Evolutionary conservation across 176 grass and related monocot species (phyloP), one percentile per base, ranked within the genome.

Genomic region (Juncus effusus): DNA sequence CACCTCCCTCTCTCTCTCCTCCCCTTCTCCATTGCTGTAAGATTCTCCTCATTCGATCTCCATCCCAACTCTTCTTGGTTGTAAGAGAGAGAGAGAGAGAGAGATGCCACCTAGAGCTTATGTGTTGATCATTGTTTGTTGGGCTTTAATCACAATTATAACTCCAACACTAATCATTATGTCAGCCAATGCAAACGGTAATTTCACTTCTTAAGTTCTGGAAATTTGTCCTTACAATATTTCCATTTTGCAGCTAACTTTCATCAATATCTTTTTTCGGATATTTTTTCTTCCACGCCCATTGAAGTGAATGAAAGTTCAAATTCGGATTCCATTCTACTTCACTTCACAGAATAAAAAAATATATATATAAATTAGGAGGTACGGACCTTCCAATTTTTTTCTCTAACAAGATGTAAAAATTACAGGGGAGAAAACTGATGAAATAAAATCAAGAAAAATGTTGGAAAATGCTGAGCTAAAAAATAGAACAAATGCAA

Each of bases 21-120:
- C 13, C 7, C 60, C 54, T 69, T 16, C 14, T 72, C 67, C 66
- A 51, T 57, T 79, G 36, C 59, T 62, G 13, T 37, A 63, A 64
- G 66, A 57, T 56, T 72, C 35, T 52, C 9, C 38, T 52, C 11
- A n/a, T 56, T 5, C 8, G 3, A 28, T 69, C 42, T 16, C 54
- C 16, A 11, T 38, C 36, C 57, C 54, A 5, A 38, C 16, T 11
- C 12, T 63, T 59, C 49, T 4, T 3, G 11, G 42, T 19, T 35
- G 19, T 42, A 3, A 36, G 40, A 40, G 7, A 76, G 35, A 55
- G n/a, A 16, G 10, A 36, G 19, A 11, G 16, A 61, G 9, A 28
- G 19, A 28, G 56, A 82, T 82, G 80, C 80, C 74, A 15, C 74
- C 80, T 3, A 77, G 80, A 66, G 80, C 54, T n/a, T 82, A 77